A percentile compares a stretch with the other conserved stretches of the same genome.
Conservation (phyloP, 495 filamentous ascomycete species). For the Penicillium lividum region DNA sequence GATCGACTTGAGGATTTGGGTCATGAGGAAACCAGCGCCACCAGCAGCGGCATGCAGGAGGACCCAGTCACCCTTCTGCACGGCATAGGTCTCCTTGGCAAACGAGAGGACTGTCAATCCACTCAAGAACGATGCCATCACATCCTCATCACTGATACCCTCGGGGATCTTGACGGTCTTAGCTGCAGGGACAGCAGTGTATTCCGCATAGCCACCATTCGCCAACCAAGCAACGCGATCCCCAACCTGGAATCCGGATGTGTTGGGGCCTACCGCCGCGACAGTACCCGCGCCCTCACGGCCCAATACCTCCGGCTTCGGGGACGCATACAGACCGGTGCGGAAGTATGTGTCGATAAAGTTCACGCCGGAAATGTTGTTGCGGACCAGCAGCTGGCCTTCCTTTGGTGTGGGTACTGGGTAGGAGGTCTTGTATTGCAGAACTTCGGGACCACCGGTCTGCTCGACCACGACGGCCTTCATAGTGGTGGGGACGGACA, state of each 20-base stretch:
- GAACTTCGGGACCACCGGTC: constrained; percentile 75
- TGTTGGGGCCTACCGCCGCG: constrained; percentile 51
- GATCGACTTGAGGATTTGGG: constrained; percentile 69
- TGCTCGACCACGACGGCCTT: constrained; percentile 73
- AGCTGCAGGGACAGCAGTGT: constrained; percentile 59
- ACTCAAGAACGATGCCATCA: constrained; percentile 73
- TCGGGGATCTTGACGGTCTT: constrained; percentile 66
- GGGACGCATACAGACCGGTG: constrained; percentile 75
- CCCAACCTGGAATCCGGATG: constrained; percentile 56
- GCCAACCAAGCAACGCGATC: constrained; percentile 69
- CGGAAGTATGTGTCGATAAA: constrained; percentile 92
- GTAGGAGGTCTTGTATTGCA: constrained; percentile 71
- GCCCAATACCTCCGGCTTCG: constrained; percentile 79
- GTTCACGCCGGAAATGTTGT: constrained; percentile 83
- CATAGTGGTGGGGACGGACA: constrained; percentile 66
- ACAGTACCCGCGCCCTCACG: constrained; percentile 75
- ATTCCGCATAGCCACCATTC: constrained; percentile 72
- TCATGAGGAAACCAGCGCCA: constrained; percentile 78
- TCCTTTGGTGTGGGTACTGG: constrained; percentile 72
- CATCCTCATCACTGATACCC: constrained; percentile 58
- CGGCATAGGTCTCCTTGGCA: constrained; percentile 71
- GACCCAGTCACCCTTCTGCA: constrained; percentile 78
- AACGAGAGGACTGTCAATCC: constrained; percentile 85
- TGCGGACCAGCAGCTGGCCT: constrained; percentile 79
- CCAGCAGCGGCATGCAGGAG: constrained; percentile 91